Base-by-base conservation (phyloP, 2,329 filamentous ascomycete species). In the Epichloe elymi region DNA sequence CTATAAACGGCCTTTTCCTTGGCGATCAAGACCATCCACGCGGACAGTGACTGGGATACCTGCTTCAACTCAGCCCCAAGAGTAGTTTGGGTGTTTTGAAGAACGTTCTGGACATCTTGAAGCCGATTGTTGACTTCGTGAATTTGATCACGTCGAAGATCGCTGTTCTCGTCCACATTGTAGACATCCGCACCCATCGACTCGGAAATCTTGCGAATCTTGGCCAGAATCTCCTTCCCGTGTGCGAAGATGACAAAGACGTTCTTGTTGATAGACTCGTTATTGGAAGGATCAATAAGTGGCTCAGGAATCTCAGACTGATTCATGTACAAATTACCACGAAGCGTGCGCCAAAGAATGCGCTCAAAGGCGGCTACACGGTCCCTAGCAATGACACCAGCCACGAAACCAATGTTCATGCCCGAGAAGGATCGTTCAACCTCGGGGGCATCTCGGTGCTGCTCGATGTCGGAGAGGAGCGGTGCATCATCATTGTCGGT, bases 191-290 rank as follows among this genome's bases (percentile, higher is more conserved):
- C 93, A 55, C 91, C 88, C 70, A 98, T 84, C 8, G 90, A 96
- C 72, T 98, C 93, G 1, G 91, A 97, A 55, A 98, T 97, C 78
- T 96, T 97, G 64, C 93, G 83, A 65, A 98, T 97, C 81, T 98
- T 98, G 63, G 90, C 87, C 61, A 98, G 83, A 59, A 98, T 95
- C 70, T 97, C 91, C 70, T 95, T 95, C 65, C 93, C 93, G 63
- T 98, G 93, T 12, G 93, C 93, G 61, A 98, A 98, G 68, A 98
- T 98, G 63, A 98, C 91, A 63, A 98, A 98, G 51, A 98, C 93
- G 61, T 96, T 98, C 82, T 98, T 98, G 74, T 86, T 82, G 60
- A 94, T 78, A 57, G 87, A 77, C 70, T 97, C 91, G 66, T 97
- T 96, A 72, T 82, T 95, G 64, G 85, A 79, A 15, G 93, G 91